These are phyloP conservation scores for Purpureocillium lavendulum DNA, from an alignment of 2,329 filamentous ascomycete species.

Conservation along the genomic window DNA sequence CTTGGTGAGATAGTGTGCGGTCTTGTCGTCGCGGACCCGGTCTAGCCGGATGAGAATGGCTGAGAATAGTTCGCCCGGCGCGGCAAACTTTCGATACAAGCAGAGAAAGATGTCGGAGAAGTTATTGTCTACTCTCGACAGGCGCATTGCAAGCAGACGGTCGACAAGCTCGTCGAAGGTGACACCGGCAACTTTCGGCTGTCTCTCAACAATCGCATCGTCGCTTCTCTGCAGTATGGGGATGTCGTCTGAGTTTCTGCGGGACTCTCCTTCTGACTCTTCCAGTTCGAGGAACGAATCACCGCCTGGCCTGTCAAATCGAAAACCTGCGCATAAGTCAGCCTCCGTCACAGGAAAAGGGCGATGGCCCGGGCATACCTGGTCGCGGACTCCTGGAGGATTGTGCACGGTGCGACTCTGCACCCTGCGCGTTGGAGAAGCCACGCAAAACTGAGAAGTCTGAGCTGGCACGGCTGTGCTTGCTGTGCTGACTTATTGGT, in stretches of 20 bases:
- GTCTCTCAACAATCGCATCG: conserved; percentile 46
- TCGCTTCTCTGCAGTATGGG: conserved; percentile 60
- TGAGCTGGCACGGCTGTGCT: conserved; percentile 62
- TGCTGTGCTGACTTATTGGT: conserved; percentile 53
- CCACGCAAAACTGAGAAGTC: conserved; percentile 55
- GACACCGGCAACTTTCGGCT: conserved; percentile 43
- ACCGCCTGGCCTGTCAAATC: conserved; percentile 37
- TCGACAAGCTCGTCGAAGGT: conserved; percentile 71
- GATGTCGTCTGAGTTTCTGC: conserved; percentile 57
- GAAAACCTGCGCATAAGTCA: conserved; percentile 43
- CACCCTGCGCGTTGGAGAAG: conserved; percentile 38
- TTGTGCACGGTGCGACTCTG: conserved; percentile 22
- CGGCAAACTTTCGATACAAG: conserved; percentile 86
- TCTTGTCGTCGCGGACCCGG: conserved; percentile 55
- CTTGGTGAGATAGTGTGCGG: conserved; percentile 63
- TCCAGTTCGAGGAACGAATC: conserved; percentile 59
- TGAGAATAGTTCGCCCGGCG: conserved; percentile 68
- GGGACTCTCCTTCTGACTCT: conserved; percentile 61
- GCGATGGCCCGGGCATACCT: too few relatives aligned
- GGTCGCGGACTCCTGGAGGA: conserved; percentile 22
- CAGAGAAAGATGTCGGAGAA: conserved; percentile 86
- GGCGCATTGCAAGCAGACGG: conserved; percentile 71
- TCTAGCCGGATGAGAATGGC: conserved; percentile 74
- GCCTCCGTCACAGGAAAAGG: conserved; percentile 31
- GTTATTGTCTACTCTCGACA: conserved; percentile 81